Base-by-base conservation (phyloP, 495 filamentous ascomycete species). In the Lasiosphaeris hirsuta region DNA sequence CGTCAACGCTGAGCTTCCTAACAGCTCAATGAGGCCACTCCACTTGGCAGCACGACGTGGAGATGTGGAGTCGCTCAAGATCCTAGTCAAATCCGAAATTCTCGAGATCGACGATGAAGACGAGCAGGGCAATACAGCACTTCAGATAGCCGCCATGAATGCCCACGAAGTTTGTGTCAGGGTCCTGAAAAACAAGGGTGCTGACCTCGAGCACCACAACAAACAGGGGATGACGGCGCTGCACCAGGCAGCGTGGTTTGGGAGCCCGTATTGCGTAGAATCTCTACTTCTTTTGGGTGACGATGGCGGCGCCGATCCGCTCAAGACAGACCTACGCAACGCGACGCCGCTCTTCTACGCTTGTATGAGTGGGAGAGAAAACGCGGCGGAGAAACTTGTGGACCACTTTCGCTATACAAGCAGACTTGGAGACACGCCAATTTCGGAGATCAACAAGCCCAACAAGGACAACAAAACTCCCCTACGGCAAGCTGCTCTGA, bases 211-310 rank as follows among this genome's bases (percentile, higher is more conserved):
- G 60, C 69, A 75, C 0, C 57, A 68, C 2, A 80, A 84, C 60
- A 66, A 70, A 36, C 57, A 78, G 46, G 75, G 75, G 53, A 80
- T 82, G 60, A 79, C 77, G 0, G 71, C 75, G 7, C 64, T 86
- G 44, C 81, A 85, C 70, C 63, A 81, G 48, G 82, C 83, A 0
- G 76, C 75, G 7, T 67, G 72, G 17, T 71, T 78, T 65, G 76
- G 75, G 10, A 61, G 72, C 11, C 55, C 11, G 3, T 75, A 81
- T 44, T 73, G 79, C 14, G 75, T 84, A 19, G 47, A 19, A 18
- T 15, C 37, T n/a, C n/a, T n/a, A n/a, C n/a, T n/a, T n/a, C n/a
- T n/a, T n/a, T n/a, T n/a, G n/a, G n/a, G n/a, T n/a, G n/a, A n/a
- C n/a, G n/a, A n/a, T n/a, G n/a, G n/a, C n/a, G n/a, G n/a, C n/a